Evolutionary conservation across 306 rosid genomes (phyloP).

Genomic region (Betula pendula): DNA sequence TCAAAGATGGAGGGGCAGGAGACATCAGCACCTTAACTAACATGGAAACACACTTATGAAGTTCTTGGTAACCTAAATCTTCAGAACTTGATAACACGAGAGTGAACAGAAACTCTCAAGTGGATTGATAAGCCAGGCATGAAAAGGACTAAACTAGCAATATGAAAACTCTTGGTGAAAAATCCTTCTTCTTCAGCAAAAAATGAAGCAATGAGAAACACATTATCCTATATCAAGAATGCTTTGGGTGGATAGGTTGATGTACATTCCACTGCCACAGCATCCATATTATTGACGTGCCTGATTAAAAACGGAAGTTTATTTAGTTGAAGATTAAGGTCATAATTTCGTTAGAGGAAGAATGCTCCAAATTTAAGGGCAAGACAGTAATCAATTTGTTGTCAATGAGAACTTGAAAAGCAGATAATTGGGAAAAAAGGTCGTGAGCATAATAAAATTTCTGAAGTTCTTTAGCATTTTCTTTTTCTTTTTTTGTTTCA

Average conservation of each 20-base stretch:
- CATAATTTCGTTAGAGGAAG: constrained; percentile 11
- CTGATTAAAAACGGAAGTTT: constrained; percentile 35
- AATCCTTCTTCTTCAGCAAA: not conserved
- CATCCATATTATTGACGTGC: constrained; percentile 94
- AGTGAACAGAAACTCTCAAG: not conserved
- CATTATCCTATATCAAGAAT: constrained; percentile 33
- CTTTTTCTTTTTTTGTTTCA: not conserved
- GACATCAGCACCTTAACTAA: not conserved
- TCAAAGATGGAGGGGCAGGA: not conserved
- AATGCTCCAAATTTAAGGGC: constrained; percentile 10
- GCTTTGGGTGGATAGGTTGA: constrained; percentile 40
- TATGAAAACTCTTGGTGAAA: not conserved
- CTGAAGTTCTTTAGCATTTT: constrained; percentile 1
- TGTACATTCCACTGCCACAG: constrained; percentile 78
- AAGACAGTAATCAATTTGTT: not conserved
- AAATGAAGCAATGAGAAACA: not conserved
- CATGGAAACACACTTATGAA: not conserved
- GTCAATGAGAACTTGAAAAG: not conserved
- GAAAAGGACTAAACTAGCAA: not conserved
- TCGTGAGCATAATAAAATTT: constrained; percentile 4
- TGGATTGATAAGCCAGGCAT: not conserved
- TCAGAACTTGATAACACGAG: not conserved
- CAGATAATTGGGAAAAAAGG: not conserved
- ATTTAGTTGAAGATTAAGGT: not conserved
- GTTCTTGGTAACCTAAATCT: not conserved